Conservation (phyloP, 108 stramenopile species). For the Pelagomonas calceolata region DNA sequence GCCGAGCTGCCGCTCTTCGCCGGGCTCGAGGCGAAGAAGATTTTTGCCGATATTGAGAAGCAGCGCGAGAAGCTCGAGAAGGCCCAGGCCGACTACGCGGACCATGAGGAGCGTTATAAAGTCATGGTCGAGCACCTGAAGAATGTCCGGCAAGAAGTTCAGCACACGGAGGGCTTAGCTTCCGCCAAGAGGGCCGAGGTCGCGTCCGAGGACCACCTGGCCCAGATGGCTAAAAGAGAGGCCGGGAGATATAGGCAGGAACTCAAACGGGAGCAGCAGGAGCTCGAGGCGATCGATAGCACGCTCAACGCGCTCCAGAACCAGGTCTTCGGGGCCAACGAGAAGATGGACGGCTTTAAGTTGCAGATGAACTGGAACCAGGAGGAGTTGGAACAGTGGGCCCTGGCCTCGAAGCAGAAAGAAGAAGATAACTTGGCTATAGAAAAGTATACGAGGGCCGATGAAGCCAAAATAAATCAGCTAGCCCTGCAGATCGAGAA, state of each 20-base stretch:
- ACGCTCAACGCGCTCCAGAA: conserved; percentile 43
- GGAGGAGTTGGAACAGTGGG: conserved; percentile 82
- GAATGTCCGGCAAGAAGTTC: conserved; percentile 63
- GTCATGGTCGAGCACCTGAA: conserved; percentile 71
- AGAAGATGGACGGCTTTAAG: conserved; percentile 61
- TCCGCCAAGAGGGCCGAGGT: conserved; percentile 62
- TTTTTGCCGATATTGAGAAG: not conserved
- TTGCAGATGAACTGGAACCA: conserved; percentile 75
- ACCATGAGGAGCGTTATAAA: conserved; percentile 45
- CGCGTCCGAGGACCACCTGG: conserved; percentile 60
- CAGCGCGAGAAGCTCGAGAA: not conserved
- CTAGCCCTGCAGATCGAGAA: conserved; percentile 50
- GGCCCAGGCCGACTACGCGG: not conserved
- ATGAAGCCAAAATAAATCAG: conserved; percentile 62
- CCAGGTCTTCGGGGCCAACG: conserved; percentile 49
- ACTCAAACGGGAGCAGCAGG: conserved; percentile 18
- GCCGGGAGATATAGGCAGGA: conserved; percentile 39
- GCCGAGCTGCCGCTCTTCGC: not conserved
- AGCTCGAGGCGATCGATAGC: conserved; percentile 16
- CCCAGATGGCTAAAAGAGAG: conserved; percentile 48
- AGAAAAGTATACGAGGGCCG: conserved; percentile 59
- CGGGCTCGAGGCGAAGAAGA: not conserved
- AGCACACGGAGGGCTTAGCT: conserved; percentile 59
- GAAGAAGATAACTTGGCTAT: conserved; percentile 66
- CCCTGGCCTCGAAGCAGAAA: conserved; percentile 66